A percentile compares a stretch with the other conserved stretches of the same genome.
Evolutionary conservation across 78 protist genomes (phyloP).

Genomic region (Monosiga brevicollis): DNA sequence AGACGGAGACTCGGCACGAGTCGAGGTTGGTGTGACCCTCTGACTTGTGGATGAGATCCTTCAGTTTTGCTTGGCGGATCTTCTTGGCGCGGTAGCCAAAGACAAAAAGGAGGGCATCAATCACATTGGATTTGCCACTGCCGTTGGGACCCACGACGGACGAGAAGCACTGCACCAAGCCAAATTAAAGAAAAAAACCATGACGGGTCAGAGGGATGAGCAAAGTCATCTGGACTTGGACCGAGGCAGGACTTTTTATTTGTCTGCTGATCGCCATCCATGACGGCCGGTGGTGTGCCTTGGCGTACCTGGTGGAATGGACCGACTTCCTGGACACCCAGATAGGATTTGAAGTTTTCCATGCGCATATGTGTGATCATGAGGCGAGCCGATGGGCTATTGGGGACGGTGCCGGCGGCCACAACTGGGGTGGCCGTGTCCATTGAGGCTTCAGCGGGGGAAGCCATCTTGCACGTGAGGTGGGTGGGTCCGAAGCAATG

Average conservation of each 20-base stretch:
- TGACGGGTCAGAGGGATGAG: not conserved
- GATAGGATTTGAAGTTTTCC: slow-evolving; percentile 95
- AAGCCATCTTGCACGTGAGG: no score
- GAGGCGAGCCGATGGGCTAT: slow-evolving; percentile 39
- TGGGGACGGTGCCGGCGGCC: not conserved
- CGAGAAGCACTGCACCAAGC: slow-evolving; percentile 63
- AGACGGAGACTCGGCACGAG: slow-evolving; percentile 76
- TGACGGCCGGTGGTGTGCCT: no score
- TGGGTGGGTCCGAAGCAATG: no score
- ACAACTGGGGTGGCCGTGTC: no score
- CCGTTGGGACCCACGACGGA: slow-evolving; percentile 99
- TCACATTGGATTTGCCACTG: slow-evolving; percentile 98
- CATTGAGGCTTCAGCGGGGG: no score
- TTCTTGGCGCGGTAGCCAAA: slow-evolving; percentile 89
- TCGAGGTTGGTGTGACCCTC: slow-evolving; percentile 41
- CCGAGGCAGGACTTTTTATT: no score
- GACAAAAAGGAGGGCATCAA: slow-evolving; percentile 97
- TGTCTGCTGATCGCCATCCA: no score
- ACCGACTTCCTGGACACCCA: slow-evolving; percentile 77
- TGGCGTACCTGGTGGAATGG: slow-evolving; percentile 85
- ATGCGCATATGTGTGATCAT: slow-evolving; percentile 76
- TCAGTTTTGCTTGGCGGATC: slow-evolving; percentile 82
- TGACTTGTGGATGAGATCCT: slow-evolving; percentile 95
- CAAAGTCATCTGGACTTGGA: no score
- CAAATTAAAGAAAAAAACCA: no score